phyloP scores from a whole-genome alignment of 2,329 filamentous ascomycete species.

The Colletotrichum coccodes region DNA sequence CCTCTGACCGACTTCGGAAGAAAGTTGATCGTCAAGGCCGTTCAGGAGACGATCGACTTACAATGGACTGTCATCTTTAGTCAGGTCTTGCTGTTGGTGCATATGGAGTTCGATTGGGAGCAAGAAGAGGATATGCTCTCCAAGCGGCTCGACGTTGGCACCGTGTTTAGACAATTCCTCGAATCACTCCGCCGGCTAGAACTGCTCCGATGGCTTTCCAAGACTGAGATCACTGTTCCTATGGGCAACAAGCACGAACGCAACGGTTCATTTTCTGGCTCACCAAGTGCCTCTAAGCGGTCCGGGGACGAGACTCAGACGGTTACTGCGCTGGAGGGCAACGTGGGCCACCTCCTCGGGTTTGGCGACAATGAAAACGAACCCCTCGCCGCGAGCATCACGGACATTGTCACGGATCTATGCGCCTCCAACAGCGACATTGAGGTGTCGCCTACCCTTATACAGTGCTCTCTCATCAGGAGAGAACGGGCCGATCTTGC shows the following conservation, averaged over 20 bases:
- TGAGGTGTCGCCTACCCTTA: conserved; percentile 68
- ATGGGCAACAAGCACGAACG: conserved; percentile 52
- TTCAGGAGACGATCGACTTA: conserved; percentile 80
- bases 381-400: conserved; percentile 68
- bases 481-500: conserved; percentile 69
- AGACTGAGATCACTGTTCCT: conserved; percentile 65
- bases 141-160: conserved; percentile 71
- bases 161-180: conserved; percentile 76
- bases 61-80: conserved; percentile 82
- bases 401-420: conserved; percentile 73
- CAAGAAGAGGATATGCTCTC: conserved; percentile 74
- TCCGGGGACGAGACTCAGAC: conserved; percentile 56
- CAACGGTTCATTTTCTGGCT: conserved; percentile 45
- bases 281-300: conserved; percentile 49
- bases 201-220: conserved; percentile 76
- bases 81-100: conserved; percentile 83
- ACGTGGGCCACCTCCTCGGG: conserved; percentile 71
- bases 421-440: conserved; percentile 74
- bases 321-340: conserved; percentile 69
- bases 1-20: conserved; percentile 81
- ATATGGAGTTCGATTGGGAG: conserved; percentile 87
- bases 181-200: conserved; percentile 78
- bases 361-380: conserved; percentile 62
- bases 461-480: conserved; percentile 71
- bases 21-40: conserved; percentile 78